Percentiles rank a stretch among this genome's conserved stretches.
Conservation (phyloP, 1,139 yeast species). For the Pichia kudriavzevii region DNA sequence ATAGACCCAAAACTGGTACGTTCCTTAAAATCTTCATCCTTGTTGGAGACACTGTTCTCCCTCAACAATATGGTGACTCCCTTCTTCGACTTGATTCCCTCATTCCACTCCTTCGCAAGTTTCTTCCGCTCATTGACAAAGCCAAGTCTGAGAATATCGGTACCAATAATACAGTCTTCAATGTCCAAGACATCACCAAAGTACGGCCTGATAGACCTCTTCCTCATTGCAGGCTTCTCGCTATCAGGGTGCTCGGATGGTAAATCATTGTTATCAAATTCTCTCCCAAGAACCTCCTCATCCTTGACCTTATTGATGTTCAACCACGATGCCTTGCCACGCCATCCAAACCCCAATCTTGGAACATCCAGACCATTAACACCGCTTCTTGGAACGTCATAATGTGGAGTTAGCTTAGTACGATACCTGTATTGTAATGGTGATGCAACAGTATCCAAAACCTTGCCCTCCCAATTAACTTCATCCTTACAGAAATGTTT, state of each 20-base stretch:
- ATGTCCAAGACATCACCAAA: slow-evolving; percentile 58
- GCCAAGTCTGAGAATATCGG: slow-evolving; percentile 67
- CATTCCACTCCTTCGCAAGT: slow-evolving; percentile 30
- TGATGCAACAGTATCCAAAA: slow-evolving; percentile 65
- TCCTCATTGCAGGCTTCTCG: slow-evolving; percentile 8
- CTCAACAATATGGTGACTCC: slow-evolving; percentile 86
- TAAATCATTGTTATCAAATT: slow-evolving; percentile 6
- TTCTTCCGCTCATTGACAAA: slow-evolving; percentile 60
- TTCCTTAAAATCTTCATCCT: slow-evolving; percentile 12
- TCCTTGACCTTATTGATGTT: slow-evolving; percentile 4
- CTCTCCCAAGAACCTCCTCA: not conserved
- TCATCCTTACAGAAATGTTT: slow-evolving; percentile 39
- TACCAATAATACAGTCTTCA: slow-evolving; percentile 90
- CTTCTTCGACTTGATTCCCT: slow-evolving; percentile 29
- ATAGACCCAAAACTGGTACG: slow-evolving; percentile 21
- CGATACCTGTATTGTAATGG: slow-evolving; percentile 74
- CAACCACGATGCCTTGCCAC: slow-evolving; percentile 66
- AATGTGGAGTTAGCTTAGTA: slow-evolving; percentile 94
- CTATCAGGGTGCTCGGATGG: slow-evolving; percentile 6
- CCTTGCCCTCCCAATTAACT: slow-evolving; percentile 21
- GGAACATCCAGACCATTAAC: slow-evolving; percentile 38
- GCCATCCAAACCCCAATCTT: slow-evolving; percentile 81
- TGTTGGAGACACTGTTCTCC: slow-evolving; percentile 51
- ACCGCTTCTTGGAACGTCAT: slow-evolving; percentile 59
- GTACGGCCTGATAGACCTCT: slow-evolving; percentile 19